Conservation (phyloP, 2,329 filamentous ascomycete genomes). For the Elsinoe arachidis region DNA sequence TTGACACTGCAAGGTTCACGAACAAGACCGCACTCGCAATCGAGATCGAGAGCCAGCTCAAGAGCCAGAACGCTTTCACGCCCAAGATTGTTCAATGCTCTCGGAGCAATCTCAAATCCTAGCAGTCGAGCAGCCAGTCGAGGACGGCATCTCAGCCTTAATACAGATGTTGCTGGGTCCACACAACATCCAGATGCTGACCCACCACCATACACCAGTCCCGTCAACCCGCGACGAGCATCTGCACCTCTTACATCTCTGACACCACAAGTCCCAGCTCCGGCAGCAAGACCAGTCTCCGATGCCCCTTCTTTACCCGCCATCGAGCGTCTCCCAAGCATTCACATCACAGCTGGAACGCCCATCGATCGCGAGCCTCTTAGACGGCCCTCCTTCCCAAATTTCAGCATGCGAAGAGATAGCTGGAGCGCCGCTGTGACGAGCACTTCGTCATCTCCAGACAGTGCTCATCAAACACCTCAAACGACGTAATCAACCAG, state of each 20-base stretch:
- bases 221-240: neutral
- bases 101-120: slow-evolving; percentile 16
- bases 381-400: neutral
- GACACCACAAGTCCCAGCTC: neutral
- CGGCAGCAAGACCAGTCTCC: slow-evolving; percentile 16
- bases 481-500: neutral
- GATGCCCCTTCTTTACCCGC: slow-evolving; percentile 28
- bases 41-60: slow-evolving; percentile 21
- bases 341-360: slow-evolving; percentile 34
- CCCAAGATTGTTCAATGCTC: slow-evolving; percentile 7
- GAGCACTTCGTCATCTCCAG: neutral
- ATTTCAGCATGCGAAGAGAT: slow-evolving; percentile 7
- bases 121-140: slow-evolving; percentile 23
- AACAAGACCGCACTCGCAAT: slow-evolving; percentile 21
- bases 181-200: slow-evolving; percentile 24
- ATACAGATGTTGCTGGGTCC: slow-evolving; percentile 26
- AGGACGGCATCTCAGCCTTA: slow-evolving; percentile 19
- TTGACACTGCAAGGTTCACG: slow-evolving; percentile 32
- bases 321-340: slow-evolving; percentile 36
- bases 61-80: slow-evolving; percentile 15
- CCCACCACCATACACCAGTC: slow-evolving; percentile 26
- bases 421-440: neutral
- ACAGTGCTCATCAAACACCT: neutral
- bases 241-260: slow-evolving; percentile 12
- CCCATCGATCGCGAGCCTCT: slow-evolving; percentile 19